Evolutionary conservation across 1,284 basidiomycete species (phyloP), one percentile per base, ranked within the genome.

Genomic region (Sanguinoderma infundibulare): DNA sequence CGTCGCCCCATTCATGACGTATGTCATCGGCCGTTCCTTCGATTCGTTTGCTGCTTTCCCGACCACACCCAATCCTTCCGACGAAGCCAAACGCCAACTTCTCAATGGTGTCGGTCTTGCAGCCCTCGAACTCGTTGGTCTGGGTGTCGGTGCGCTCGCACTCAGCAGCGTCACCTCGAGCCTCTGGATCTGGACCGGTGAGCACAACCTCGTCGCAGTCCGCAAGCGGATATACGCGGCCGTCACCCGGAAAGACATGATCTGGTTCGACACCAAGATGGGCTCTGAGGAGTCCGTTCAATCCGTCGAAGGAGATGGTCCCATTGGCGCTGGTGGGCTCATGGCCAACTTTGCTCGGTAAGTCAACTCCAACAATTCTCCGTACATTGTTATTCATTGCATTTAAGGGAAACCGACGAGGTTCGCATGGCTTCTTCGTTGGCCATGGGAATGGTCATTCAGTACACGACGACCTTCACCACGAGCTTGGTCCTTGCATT

Each of bases 261-360:
- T 84, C 42, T 96, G 95, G 95, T 96, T 94, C 73, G 94, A 97
- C 75, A 77, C 84, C 50, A 91, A 92, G 63, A 90, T 92, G 85
- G 92, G 90, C 51, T 79, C 83, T 49, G 85, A 86, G 44, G 81
- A 82, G 44, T 72, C 79, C 42, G 76, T 80, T 15, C 79, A 81
- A 61, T 76, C 78, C 59, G 76, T 79, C 40, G 81, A 81, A 26
- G 79, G 83, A 26, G 80, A 83, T 40, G 82, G 83, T 46, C 82
- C 85, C 36, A 77, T 91, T 57, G 94, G 95, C 62, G 94, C 95
- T 52, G 96, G 92, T 60, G 96, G 96, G 20, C 80, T 98, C 47
- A 98, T 98, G 95, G 89, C 94, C 55, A 94, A 95, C 73, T 98
- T 98, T 73, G 87, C 92, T 28, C 88, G 89, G 96, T 94, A 65